Conservation (phyloP, 148 eudicot species). For the Rhododendron molle region DNA sequence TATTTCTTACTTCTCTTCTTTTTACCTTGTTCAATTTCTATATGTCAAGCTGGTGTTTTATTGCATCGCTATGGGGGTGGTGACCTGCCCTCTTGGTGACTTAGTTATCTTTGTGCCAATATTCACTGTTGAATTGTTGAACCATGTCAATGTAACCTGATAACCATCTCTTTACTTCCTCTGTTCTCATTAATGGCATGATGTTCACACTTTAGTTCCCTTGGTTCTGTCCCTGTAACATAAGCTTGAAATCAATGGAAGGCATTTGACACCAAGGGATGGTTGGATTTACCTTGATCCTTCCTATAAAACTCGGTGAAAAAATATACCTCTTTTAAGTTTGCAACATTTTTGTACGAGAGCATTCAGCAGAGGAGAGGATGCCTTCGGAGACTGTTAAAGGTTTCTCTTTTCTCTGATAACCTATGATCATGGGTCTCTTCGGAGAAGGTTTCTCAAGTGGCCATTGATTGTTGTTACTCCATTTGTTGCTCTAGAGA, state of each 20-base stretch:
- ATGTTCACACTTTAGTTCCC: background rate
- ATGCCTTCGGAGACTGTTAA: background rate
- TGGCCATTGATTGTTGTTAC: background rate
- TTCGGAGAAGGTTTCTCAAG: background rate
- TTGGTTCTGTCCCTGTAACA: background rate
- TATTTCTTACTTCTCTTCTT: background rate
- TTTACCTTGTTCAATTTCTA: background rate
- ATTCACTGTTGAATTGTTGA: background rate
- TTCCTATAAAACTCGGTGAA: background rate
- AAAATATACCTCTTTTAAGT: background rate
- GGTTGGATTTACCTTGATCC: background rate
- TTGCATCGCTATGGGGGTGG: background rate
- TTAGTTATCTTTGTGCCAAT: background rate
- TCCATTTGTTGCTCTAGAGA: background rate
- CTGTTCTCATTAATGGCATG: background rate
- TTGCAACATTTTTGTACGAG: background rate
- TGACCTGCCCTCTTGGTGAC: background rate
- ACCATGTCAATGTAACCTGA: background rate
- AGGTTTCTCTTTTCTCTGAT: background rate
- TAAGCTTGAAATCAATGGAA: background rate
- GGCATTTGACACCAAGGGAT: background rate
- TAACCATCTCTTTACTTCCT: background rate
- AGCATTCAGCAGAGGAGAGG: background rate
- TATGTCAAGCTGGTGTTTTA: background rate
- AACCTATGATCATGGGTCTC: background rate